Evolutionary conservation across 2,329 filamentous ascomycete genomes (phyloP).

Genomic region (Macrophomina pseudophaseolina): DNA sequence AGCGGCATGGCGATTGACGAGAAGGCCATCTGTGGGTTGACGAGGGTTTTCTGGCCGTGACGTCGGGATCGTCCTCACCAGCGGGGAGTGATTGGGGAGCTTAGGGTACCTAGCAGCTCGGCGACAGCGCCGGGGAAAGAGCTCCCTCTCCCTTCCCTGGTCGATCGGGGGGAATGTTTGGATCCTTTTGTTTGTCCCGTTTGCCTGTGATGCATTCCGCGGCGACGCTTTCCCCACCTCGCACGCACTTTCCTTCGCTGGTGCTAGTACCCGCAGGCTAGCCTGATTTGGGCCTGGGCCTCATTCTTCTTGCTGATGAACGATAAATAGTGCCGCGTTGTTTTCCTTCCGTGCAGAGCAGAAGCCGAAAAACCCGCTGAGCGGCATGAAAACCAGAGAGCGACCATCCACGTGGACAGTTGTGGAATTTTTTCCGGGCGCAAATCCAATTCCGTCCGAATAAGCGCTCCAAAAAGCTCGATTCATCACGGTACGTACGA

Average conservation of each 20-base stretch:
- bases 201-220: constrained; percentile 10
- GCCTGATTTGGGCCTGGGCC: neutral
- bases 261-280: neutral
- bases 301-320: neutral
- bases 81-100: neutral
- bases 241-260: neutral
- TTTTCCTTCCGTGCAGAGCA: neutral
- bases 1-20: neutral
- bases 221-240: too few relatives aligned
- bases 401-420: neutral
- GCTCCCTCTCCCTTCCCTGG: neutral
- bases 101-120: neutral
- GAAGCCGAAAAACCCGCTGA: neutral
- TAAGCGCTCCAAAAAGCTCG: neutral
- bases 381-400: neutral
- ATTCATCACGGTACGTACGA: neutral
- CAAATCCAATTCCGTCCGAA: neutral
- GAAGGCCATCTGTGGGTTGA: neutral
- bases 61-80: neutral
- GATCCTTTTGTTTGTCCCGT: constrained; percentile 11
- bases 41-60: neutral
- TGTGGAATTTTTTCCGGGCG: neutral
- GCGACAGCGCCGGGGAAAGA: neutral
- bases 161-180: constrained; percentile 1
- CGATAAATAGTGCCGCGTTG: neutral